phyloP scores from a whole-genome alignment of 2,329 filamentous ascomycete species.

The Pseudocercospora musae region DNA sequence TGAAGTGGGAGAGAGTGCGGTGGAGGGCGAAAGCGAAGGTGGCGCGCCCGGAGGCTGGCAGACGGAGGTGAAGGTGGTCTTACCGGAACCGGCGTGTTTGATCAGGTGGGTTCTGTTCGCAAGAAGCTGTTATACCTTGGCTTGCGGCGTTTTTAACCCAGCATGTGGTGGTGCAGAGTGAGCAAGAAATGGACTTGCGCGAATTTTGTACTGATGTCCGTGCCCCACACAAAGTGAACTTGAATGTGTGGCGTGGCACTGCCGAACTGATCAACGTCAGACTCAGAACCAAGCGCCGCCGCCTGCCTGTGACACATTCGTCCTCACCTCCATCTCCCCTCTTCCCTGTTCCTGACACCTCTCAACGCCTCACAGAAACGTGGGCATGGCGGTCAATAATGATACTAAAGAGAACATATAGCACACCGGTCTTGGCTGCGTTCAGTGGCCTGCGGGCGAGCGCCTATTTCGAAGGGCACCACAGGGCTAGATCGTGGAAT shows the following conservation, averaged over 20 bases:
- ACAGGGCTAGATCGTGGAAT: background rate
- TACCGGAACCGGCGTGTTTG: constrained; percentile 2
- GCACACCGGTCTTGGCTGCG: background rate
- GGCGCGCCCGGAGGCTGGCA: constrained; percentile 1
- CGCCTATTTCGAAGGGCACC: background rate
- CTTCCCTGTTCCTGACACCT: background rate
- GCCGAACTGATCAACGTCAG: background rate
- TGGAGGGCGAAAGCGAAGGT: background rate
- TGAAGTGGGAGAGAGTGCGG: background rate
- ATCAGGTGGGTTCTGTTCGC: background rate
- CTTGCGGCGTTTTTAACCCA: background rate
- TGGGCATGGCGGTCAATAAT: background rate
- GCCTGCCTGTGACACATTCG: background rate
- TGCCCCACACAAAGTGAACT: background rate
- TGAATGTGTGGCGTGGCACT: background rate
- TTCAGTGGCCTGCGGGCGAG: background rate
- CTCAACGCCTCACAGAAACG: background rate
- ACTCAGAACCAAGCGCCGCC: background rate
- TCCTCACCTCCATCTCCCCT: background rate
- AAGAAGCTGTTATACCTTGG: background rate
- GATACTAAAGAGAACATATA: background rate
- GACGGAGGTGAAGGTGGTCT: constrained; percentile 2
- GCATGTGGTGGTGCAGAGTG: background rate
- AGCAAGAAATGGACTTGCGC: background rate
- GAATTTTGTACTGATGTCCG: background rate